Evolutionary conservation across 805 yeast genomes (phyloP), one percentile per base, ranked within the genome.

Genomic region (Barnettozyma sp.): DNA sequence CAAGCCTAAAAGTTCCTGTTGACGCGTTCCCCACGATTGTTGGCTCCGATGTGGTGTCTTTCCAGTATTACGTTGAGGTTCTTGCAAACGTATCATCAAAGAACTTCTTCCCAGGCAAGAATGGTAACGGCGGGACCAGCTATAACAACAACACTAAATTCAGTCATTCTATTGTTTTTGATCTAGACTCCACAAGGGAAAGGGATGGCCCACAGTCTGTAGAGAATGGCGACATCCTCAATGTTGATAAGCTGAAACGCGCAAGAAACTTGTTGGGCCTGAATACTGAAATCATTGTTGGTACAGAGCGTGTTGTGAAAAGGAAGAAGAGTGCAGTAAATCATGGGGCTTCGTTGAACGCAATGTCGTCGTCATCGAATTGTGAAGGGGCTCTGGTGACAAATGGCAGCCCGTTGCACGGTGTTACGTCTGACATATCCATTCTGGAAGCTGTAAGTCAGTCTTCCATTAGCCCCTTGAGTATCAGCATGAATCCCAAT

Each of bases 1-100:
- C 88, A 1, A 70, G 73, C 26, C 58, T 87, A 15, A 66, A 78
- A 42, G 78, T 87, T 0, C 96, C 97, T 0, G 73, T 82, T 1
- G 95, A 87, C 48, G 78, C 83, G 1, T 85, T 87, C 53, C 94
- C 95, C 1, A 83, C 95, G 0, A 82, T 85, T 11, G 68, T 73
- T 13, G 82, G 82, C 1, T 73, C 83, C 34, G 76, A 75, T 2
- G 60, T 79, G 32, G 85, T 86, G 7, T 70, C 86, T 3, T 87
- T 87, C 56, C 90, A 83, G 52, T 87, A 88, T 54, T 83, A 81
- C 52, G 62, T 87, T 12, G 97, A 87, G 54, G 87, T 82, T 3
- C 67, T 85, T 38, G 75, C 83, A n/a, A 87, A 87, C 50, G 59
- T 88, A 27, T 77, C 88, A 2, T 84, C 81, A 16, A 77, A 72